These are phyloP conservation scores for Calonectria pseudoturangicola DNA, from an alignment of 2,329 filamentous ascomycete species.

Conservation along the genomic window DNA sequence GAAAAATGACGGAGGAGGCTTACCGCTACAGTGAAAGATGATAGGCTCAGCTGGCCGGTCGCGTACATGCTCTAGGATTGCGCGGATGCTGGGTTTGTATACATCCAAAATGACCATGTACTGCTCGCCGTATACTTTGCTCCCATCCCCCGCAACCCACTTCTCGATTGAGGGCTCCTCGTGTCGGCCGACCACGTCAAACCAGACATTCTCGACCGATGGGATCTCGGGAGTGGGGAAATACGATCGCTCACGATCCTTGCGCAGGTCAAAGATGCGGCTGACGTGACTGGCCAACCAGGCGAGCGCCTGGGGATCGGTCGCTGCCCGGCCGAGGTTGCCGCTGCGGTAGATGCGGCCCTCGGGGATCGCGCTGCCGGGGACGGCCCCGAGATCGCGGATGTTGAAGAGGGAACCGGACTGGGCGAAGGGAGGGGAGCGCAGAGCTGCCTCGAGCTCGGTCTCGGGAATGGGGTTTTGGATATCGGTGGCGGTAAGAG, in stretches of 20 bases:
- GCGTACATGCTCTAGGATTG: conserved; percentile 68
- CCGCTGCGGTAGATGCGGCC: conserved; percentile 69
- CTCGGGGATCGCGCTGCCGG: conserved; percentile 62
- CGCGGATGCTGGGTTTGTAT: conserved; percentile 65
- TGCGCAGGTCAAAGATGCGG: conserved; percentile 72
- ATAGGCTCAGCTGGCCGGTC: conserved; percentile 67
- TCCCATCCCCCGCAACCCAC: conserved; percentile 68
- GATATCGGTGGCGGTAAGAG: conserved; percentile 66
- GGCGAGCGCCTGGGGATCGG: conserved; percentile 57
- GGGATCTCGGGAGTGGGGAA: conserved; percentile 66
- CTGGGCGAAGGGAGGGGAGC: conserved; percentile 67
- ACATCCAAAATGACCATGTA: conserved; percentile 67
- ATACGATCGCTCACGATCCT: conserved; percentile 63
- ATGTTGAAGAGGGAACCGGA: conserved; percentile 70
- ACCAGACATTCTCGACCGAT: conserved; percentile 68
- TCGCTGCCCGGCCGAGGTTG: conserved; percentile 59
- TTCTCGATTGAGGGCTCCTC: conserved; percentile 60
- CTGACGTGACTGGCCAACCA: conserved; percentile 62
- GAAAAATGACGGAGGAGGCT: conserved; percentile 42
- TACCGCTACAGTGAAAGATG: conserved; percentile 74
- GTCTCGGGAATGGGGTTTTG: conserved; percentile 61
- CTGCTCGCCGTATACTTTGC: conserved; percentile 66
- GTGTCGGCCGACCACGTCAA: conserved; percentile 59
- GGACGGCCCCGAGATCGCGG: conserved; percentile 69
- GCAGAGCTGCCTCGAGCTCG: conserved; percentile 60